phyloP scores from a whole-genome alignment of 805 yeast species.

The Danielia oregonensis region DNA sequence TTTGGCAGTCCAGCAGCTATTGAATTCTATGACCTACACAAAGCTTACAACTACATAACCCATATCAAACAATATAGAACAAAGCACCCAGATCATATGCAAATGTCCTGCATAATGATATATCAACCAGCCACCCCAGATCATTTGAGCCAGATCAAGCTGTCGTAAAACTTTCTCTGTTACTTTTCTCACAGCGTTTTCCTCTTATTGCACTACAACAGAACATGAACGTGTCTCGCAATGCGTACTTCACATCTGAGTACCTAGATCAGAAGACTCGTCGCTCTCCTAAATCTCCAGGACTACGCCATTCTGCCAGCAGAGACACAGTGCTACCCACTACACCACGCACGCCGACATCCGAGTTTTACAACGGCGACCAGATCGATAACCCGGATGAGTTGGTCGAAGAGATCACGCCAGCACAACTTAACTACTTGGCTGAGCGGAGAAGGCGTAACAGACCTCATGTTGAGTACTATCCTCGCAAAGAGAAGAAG shows the following conservation, averaged over 20 bases:
- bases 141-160: conserved; percentile 1
- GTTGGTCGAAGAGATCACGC: conserved; percentile 33
- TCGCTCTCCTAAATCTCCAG: conserved; percentile 2
- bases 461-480: conserved; percentile 2
- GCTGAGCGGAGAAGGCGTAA: background rate
- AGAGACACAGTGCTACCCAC: background rate
- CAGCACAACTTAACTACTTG: conserved; percentile 29
- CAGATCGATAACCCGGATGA: conserved; percentile 17
- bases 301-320: background rate
- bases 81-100: background rate
- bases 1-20: no score
- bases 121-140: conserved; percentile 4
- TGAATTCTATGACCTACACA: no score
- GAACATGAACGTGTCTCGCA: conserved; percentile 37
- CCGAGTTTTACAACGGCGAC: background rate
- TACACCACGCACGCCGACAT: background rate
- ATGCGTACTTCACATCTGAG: conserved; percentile 37
- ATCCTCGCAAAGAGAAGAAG: background rate
- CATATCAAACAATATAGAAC: no score
- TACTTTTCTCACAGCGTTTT: background rate
- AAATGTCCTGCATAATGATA: background rate
- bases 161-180: background rate
- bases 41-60: no score
- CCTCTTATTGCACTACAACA: background rate
- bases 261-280: conserved; percentile 24